A percentile compares a stretch with the other conserved stretches of the same genome.
These are phyloP conservation scores for Danielia reshetovae DNA, from an alignment of 805 yeast genomes.

Conservation along the genomic window DNA sequence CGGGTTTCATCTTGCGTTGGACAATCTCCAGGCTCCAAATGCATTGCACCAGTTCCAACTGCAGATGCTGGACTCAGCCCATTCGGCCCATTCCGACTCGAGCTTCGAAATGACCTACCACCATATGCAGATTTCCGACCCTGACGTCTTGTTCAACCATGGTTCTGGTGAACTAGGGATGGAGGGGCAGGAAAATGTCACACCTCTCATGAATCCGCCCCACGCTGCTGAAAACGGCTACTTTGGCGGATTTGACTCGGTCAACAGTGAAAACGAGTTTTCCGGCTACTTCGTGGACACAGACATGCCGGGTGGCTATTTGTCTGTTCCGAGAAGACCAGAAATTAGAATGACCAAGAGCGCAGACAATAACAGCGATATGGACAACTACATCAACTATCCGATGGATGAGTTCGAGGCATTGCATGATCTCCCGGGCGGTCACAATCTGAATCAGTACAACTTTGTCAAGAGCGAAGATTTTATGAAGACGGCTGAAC, in stretches of 20 bases:
- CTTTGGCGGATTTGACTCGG: constrained; percentile 10
- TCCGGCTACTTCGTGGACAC: neutral
- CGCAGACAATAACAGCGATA: constrained; percentile 7
- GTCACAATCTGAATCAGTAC: neutral
- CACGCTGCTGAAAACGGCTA: constrained; percentile 13
- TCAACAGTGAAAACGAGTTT: neutral
- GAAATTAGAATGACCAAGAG: constrained; percentile 3
- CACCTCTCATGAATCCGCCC: constrained; percentile 16
- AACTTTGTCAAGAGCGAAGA: neutral
- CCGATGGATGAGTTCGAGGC: constrained; percentile 5
- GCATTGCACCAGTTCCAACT: constrained; percentile 7
- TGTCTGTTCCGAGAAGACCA: constrained; percentile 7
- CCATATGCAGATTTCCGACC: constrained; percentile 6
- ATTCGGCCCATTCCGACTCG: constrained; percentile 12
- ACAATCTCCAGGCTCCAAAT: constrained; percentile 14
- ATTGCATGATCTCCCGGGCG: neutral
- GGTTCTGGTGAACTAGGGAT: too few relatives aligned
- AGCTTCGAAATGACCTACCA: neutral
- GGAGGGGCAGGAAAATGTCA: constrained; percentile 11
- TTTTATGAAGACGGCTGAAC: neutral
- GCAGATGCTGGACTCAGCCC: constrained; percentile 16
- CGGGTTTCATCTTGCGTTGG: constrained; percentile 25
- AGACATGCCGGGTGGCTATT: constrained; percentile 1
- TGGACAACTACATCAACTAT: constrained; percentile 7
- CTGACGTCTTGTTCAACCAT: constrained; percentile 7